These are phyloP conservation scores for Colletotrichum melonis DNA, from an alignment of 2,329 filamentous ascomycete genomes.

Conservation along the genomic window DNA sequence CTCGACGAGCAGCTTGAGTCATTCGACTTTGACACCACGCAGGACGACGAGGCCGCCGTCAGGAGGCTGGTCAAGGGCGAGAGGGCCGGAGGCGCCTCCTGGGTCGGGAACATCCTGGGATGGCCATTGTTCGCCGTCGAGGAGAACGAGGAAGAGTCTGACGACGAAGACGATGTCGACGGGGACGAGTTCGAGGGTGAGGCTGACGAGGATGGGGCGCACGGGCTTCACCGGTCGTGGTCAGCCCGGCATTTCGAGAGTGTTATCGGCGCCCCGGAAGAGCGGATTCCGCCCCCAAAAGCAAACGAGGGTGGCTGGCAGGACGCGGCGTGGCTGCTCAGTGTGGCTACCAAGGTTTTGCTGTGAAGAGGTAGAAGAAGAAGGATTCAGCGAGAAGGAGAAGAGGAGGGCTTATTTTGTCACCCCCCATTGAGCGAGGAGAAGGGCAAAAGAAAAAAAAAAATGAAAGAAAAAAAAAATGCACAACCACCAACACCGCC, in stretches of 20 bases:
- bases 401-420: background rate
- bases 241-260: slow-evolving; percentile 54
- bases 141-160: slow-evolving; percentile 66
- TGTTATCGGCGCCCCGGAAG: slow-evolving; percentile 53
- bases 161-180: slow-evolving; percentile 53
- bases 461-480: background rate
- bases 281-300: slow-evolving; percentile 59
- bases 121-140: slow-evolving; percentile 73
- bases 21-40: slow-evolving; percentile 60
- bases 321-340: slow-evolving; percentile 76
- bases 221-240: slow-evolving; percentile 45
- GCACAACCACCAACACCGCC: background rate
- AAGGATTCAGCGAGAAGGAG: background rate
- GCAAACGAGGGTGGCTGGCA: slow-evolving; percentile 71
- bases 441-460: background rate
- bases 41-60: slow-evolving; percentile 70
- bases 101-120: slow-evolving; percentile 68
- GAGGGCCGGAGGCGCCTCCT: slow-evolving; percentile 63
- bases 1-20: slow-evolving; percentile 69
- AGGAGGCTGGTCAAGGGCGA: slow-evolving; percentile 66
- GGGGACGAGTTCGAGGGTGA: slow-evolving; percentile 43
- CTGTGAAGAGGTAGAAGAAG: slow-evolving; percentile 51
- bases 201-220: slow-evolving; percentile 39
- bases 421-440: background rate
- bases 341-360: slow-evolving; percentile 71